Evolutionary conservation across 1,284 basidiomycete species (phyloP).

Genomic region (Malassezia obtusa): DNA sequence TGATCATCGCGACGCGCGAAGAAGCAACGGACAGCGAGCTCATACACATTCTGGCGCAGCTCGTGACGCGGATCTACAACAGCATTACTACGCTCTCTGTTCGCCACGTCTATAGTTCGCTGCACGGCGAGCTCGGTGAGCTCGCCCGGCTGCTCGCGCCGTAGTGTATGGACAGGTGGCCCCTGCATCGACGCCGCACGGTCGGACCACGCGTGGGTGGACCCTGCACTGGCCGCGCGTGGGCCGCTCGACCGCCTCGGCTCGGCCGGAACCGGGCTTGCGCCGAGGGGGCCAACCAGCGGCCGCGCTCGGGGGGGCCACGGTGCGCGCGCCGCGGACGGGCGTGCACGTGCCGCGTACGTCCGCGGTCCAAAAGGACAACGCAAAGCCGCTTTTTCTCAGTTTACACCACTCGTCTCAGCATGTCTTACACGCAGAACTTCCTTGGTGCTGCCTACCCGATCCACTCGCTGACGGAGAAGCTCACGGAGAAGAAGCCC

Average conservation of each 20-base stretch:
- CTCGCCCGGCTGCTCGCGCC: not conserved
- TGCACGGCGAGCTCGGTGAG: not conserved
- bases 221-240: too few species aligned
- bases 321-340: not conserved
- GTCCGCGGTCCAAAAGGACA: not conserved
- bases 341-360: not conserved
- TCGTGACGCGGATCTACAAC: constrained; percentile 41
- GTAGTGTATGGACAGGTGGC: not conserved
- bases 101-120: not conserved
- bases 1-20: constrained; percentile 37
- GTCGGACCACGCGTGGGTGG: too few species aligned
- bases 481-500: constrained; percentile 1
- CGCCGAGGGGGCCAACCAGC: not conserved
- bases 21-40: constrained; percentile 45
- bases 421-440: constrained; percentile 14
- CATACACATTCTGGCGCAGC: constrained; percentile 32
- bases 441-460: constrained; percentile 26
- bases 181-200: not conserved
- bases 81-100: constrained; percentile 24
- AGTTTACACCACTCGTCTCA: constrained; percentile 1
- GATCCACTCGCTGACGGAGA: constrained; percentile 33
- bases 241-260: too few species aligned
- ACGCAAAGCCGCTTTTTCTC: not conserved
- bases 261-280: not conserved
- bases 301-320: too few species aligned